Percentiles rank a stretch among this genome's conserved stretches.
Conservation (phyloP, 768 basidiomycete genomes). For the Cantharellus anzutake region DNA sequence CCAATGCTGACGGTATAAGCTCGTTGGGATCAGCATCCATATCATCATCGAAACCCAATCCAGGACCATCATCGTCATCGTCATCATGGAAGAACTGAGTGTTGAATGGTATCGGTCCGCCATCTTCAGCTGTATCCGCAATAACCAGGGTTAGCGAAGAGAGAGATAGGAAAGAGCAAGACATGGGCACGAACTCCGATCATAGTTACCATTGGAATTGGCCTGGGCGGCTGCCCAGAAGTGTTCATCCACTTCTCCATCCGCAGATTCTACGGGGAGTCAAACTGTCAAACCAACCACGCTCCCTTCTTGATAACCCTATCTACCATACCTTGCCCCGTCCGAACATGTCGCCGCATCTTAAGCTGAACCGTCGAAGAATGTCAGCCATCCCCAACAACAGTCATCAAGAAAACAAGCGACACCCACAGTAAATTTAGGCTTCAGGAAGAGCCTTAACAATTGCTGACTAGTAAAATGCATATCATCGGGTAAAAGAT, state of each 20-base stretch:
- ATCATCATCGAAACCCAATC: slow-evolving; percentile 36
- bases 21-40: slow-evolving; percentile 36
- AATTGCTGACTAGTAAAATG: slow-evolving; percentile 86
- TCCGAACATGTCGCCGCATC: slow-evolving; percentile 54
- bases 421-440: slow-evolving; percentile 68
- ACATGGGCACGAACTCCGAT: slow-evolving; percentile 35
- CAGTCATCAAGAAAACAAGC: too few species aligned
- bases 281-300: not conserved
- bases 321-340: not conserved
- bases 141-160: slow-evolving; percentile 9
- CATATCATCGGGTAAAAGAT: slow-evolving; percentile 88
- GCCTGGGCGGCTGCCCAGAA: slow-evolving; percentile 90
- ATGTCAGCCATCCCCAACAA: not conserved
- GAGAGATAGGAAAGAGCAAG: not conserved
- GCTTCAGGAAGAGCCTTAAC: slow-evolving; percentile 86
- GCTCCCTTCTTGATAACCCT: not conserved
- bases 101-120: slow-evolving; percentile 59
- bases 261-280: slow-evolving; percentile 26
- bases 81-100: slow-evolving; percentile 93
- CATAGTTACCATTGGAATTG: slow-evolving; percentile 31
- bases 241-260: slow-evolving; percentile 85
- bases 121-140: slow-evolving; percentile 19
- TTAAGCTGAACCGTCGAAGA: slow-evolving; percentile 35
- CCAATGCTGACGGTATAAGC: slow-evolving; percentile 19
- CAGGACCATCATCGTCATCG: slow-evolving; percentile 30